Evolutionary conservation across 176 grass and related monocot genomes (phyloP), one percentile per base, ranked within the genome.

Genomic region (Rhynchospora tenuis): DNA sequence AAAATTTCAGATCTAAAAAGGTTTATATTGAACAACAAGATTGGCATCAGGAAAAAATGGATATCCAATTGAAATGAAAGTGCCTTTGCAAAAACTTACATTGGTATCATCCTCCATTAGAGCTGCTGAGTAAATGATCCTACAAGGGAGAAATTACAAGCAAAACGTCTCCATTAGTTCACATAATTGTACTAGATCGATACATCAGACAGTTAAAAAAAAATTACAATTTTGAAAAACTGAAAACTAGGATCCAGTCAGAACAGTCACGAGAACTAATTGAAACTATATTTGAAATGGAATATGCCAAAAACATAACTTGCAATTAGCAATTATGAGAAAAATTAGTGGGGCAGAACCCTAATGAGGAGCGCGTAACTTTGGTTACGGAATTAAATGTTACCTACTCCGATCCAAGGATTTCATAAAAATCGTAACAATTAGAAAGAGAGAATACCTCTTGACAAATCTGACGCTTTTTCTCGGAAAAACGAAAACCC

Each of bases 71-170:
- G 27, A 65, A 51, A 28, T 52, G 43, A 54, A 78, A 62, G 23
- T 22, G 17, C 19, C 43, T 23, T 61, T 51, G 42, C 8, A 54
- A 77, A 62, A 63, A 65, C 83, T 85, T 85, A 78, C 83, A 78
- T 78, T 78, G 47, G 70, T 26, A 65, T 85, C 69, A 15, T 85
- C 83, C 33, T 85, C 83, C 71, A 85, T 85, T 78, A 11, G 31
- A 48, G 80, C 61, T 26, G 60, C 15, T 4, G 54, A 68, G 45
- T 54, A 65, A 23, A 28, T 17, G 47, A 82, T 50, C 80, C 80
- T 82, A 19, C 80, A 82, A 4, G 33, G 63, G 3, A 26, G 66
- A 66, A 64, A 46, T 0, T 75, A 23, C 23, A 12, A 1, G 27
- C 26, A 74, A 1, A 81, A 63, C 52, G 15, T 4, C 56, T 68